Percentiles rank a stretch among this genome's conserved stretches.
Evolutionary conservation across 306 rosid genomes (phyloP).

Genomic region (Quercus ilex): DNA sequence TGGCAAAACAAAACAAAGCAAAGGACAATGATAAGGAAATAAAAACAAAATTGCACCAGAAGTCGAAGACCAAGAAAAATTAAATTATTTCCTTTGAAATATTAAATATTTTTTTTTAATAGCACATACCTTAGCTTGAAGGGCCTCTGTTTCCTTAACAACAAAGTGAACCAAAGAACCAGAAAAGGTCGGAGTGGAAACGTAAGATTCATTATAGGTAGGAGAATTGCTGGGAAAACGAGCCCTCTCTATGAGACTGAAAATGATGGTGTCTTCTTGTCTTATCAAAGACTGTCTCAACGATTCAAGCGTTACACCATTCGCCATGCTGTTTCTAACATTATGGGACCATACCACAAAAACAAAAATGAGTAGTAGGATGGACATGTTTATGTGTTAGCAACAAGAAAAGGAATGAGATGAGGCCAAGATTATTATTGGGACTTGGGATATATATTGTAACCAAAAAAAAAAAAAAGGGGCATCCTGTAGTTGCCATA

Average conservation of each 20-base stretch:
- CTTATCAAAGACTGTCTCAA: conserved; percentile 62
- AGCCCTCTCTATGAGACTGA: conserved; percentile 70
- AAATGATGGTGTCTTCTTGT: conserved; percentile 80
- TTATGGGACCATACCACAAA: conserved; percentile 23
- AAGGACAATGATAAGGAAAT: neutral
- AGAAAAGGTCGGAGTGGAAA: conserved; percentile 18
- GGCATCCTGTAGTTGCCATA: too few relatives aligned
- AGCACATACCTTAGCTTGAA: conserved; percentile 59
- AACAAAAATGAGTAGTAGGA: conserved; percentile 21
- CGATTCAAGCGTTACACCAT: conserved; percentile 44
- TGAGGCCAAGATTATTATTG: too few relatives aligned
- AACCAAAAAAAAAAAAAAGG: too few relatives aligned
- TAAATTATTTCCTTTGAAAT: neutral
- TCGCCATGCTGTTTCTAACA: conserved; percentile 10
- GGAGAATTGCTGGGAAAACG: conserved; percentile 55
- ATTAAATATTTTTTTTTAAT: neutral
- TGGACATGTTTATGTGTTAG: conserved; percentile 9
- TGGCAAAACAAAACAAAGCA: neutral
- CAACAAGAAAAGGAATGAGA: too few relatives aligned
- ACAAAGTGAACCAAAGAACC: conserved; percentile 58
- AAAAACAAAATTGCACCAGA: neutral
- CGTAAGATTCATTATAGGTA: conserved; percentile 33
- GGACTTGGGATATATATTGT: too few relatives aligned
- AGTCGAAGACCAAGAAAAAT: neutral
- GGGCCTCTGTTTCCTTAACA: conserved; percentile 51